Evolutionary conservation across 306 rosid genomes (phyloP), one percentile per base, ranked within the genome.

Genomic region (Trichosanthes cucumerina): DNA sequence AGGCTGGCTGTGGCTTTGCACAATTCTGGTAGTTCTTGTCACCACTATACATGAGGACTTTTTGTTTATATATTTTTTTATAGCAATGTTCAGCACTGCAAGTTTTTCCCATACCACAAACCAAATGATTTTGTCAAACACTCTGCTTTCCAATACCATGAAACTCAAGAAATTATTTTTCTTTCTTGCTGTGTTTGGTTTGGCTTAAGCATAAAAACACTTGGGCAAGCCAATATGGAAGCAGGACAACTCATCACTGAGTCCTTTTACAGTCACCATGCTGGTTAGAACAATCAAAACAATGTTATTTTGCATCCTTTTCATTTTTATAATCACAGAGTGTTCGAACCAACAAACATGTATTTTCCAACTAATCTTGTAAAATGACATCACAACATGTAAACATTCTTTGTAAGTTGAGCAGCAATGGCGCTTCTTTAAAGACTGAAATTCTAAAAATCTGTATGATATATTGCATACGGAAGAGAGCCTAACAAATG

Each of bases 221-320:
- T 43, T 1, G 36, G n/a, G 34, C 41, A 47, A 47, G 14, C 59
- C 77, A 72, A 23, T 47, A 46, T 14, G 77, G 77, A 28, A 18
- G 77, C 77, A 72, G 41, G 8, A 23, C 41, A 72, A 72, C 77
- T 72, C 41, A 46, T 31, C 46, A 64, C 39, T 6, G 23, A 70
- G n/a, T 23, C 76, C 76, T 70, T 44, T 44, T 70, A 66, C 74
- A 70, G 21, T 44, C 57, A 41, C 75, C 75, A 69, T 69, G 53
- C 52, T 69, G 53, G 72, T 64, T 34, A 64, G 72, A 64, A 64
- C 52, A 39, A 68, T 39, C 39, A 43, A 23, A 41, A 23, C 75
- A 69, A 43, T 23, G 53, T 69, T 69, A 47, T 14, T 72, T 14
- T 72, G 57, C 41, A 72, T 19, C 58, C 1, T 47, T 46, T 72